Percentiles rank a stretch among this genome's conserved stretches.
phyloP scores from a whole-genome alignment of 441 rosid species.

The Erodium texanum region DNA sequence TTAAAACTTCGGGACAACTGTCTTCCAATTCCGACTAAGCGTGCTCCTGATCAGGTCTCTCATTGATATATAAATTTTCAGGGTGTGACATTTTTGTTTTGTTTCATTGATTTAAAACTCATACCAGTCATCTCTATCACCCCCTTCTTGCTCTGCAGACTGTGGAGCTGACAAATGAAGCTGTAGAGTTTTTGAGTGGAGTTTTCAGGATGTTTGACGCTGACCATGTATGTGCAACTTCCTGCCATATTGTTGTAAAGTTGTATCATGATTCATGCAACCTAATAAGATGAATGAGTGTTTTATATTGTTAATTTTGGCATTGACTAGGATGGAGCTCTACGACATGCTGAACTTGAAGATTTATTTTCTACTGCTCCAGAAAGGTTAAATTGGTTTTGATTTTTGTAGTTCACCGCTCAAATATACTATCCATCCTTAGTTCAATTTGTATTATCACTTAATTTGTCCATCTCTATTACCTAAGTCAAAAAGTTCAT shows the following conservation, averaged over 20 bases:
- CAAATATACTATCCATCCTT: too few species aligned
- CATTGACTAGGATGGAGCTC: constrained; percentile 50
- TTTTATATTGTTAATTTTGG: constrained; percentile 18
- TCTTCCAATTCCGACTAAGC: constrained; percentile 41
- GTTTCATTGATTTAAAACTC: too few species aligned
- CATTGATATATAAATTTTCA: too few species aligned
- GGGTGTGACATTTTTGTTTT: too few species aligned
- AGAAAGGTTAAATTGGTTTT: constrained; percentile 35
- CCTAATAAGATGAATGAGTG: neutral
- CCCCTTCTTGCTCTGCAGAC: constrained; percentile 32
- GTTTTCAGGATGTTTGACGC: constrained; percentile 50
- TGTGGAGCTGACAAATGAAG: constrained; percentile 54
- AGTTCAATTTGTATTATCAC: neutral
- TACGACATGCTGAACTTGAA: constrained; percentile 44
- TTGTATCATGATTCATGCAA: too few species aligned
- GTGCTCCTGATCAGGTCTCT: constrained; percentile 58
- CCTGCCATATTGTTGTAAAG: too few species aligned
- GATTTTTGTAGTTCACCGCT: too few species aligned
- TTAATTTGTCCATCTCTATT: neutral
- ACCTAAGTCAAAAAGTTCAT: too few species aligned
- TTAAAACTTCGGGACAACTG: constrained; percentile 46
- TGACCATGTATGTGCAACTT: constrained; percentile 39
- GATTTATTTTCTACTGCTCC: constrained; percentile 62
- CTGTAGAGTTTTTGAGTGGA: constrained; percentile 43
- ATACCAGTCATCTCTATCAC: constrained; percentile 12